phyloP scores from a whole-genome alignment of 352 stramenopile species.

The Phytophthora sansomeana region DNA sequence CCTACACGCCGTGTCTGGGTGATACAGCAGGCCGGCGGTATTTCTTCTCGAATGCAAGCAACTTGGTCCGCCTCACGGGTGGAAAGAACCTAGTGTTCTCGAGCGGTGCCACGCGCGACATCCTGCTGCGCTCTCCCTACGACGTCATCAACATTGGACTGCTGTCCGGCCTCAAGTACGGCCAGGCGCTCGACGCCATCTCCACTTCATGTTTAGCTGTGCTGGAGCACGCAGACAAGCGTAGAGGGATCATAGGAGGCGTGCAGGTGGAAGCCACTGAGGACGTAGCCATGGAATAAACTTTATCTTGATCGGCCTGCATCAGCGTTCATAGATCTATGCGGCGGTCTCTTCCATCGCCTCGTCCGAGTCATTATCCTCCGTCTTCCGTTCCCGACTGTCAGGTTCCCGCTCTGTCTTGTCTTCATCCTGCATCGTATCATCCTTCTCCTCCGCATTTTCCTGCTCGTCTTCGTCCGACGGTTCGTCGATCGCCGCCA shows the following conservation, averaged over 20 bases:
- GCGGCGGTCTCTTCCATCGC: slow-evolving; percentile 35
- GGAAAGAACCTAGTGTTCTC: slow-evolving; percentile 78
- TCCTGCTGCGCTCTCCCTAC: slow-evolving; percentile 83
- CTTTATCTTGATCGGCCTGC: slow-evolving; percentile 15
- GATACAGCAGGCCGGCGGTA: slow-evolving; percentile 82
- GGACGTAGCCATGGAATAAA: slow-evolving; percentile 60
- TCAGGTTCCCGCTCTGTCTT: slow-evolving; percentile 22
- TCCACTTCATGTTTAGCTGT: slow-evolving; percentile 62
- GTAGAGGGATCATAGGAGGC: slow-evolving; percentile 57
- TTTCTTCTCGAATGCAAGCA: slow-evolving; percentile 89
- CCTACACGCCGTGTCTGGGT: slow-evolving; percentile 76
- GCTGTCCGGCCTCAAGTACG: slow-evolving; percentile 74
- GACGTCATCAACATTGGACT: slow-evolving; percentile 85
- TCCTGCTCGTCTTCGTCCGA: slow-evolving; percentile 35
- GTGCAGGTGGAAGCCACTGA: slow-evolving; percentile 46
- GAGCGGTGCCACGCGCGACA: slow-evolving; percentile 74
- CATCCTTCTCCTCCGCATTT: slow-evolving; percentile 28
- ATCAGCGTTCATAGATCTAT: slow-evolving; percentile 14
- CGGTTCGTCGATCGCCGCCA: slow-evolving; percentile 51
- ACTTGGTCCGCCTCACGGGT: slow-evolving; percentile 75
- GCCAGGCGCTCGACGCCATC: slow-evolving; percentile 72
- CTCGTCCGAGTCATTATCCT: slow-evolving; percentile 26
- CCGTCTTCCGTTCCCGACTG: slow-evolving; percentile 17
- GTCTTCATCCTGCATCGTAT: slow-evolving; percentile 16
- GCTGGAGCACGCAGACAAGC: slow-evolving; percentile 66